Evolutionary conservation across 305 asterid genomes (phyloP).

Genomic region (Fraxinus dipetala): DNA sequence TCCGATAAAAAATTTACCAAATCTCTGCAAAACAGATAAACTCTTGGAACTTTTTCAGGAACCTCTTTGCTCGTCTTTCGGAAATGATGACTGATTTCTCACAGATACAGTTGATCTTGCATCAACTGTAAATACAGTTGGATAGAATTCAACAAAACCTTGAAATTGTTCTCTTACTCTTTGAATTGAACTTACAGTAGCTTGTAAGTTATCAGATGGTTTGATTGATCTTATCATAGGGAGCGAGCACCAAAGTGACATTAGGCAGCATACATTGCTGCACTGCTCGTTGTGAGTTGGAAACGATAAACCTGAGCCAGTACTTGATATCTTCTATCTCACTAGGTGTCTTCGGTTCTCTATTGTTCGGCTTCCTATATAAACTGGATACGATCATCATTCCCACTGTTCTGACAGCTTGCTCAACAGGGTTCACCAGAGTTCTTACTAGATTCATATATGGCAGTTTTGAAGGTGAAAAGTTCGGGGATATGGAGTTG

Average conservation of each 20-base stretch:
- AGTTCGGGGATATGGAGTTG: conserved; percentile 50
- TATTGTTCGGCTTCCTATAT: conserved; percentile 55
- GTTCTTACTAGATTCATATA: conserved; percentile 59
- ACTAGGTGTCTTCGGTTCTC: conserved; percentile 44
- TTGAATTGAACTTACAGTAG: conserved; percentile 38
- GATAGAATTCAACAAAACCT: conserved; percentile 64
- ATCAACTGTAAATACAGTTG: conserved; percentile 76
- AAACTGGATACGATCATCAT: conserved; percentile 67
- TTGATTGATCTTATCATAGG: conserved; percentile 54
- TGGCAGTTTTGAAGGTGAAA: conserved; percentile 56
- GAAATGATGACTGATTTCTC: conserved; percentile 59
- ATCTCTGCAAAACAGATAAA: conserved; percentile 72
- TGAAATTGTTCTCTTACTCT: conserved; percentile 59
- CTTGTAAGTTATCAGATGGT: conserved; percentile 42
- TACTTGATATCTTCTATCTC: conserved; percentile 76
- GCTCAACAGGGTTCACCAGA: conserved; percentile 78
- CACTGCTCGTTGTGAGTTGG: conserved; percentile 67
- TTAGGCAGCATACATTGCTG: conserved; percentile 77
- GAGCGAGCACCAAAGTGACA: conserved; percentile 57
- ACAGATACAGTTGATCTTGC: conserved; percentile 85
- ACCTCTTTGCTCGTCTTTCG: conserved; percentile 51
- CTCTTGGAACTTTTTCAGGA: conserved; percentile 65
- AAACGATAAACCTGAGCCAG: conserved; percentile 76
- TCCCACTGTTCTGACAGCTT: conserved; percentile 56
- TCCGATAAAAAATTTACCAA: conserved; percentile 43